Base-by-base conservation (phyloP, 2,329 filamentous ascomycete species). In the Rhinocladiella mackenziei region DNA sequence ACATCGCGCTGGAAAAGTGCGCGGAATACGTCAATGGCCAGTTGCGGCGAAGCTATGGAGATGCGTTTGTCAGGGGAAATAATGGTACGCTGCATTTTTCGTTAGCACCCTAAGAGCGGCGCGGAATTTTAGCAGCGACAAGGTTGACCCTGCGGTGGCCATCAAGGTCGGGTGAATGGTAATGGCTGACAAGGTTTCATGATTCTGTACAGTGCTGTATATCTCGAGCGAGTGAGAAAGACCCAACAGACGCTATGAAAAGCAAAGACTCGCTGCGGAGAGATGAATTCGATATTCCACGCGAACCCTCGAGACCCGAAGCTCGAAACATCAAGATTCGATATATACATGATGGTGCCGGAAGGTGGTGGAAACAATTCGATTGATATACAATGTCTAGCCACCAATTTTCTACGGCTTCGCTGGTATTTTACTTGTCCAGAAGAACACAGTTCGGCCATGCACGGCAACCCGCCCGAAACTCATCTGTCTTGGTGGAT, bases 1-100 rank as follows among this genome's bases (percentile, higher is more conserved):
- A 98, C 71, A 96, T 98, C 64, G 91, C 92, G 9, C 78, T 98
- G 20, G 92, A 98, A 68, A 92, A 95, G 70, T 94, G 89, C 14
- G 83, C 87, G 55, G 92, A 98, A 69, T 89, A 83, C 58, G 84
- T 96, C 56, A 84, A 94, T 61, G 91, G 89, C 30, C 78, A 81
- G 54, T 80, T 91, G 68, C 78, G 85, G 59, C 78, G 86, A 59
- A 85, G 79, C 42, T 96, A 95, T 64, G 91, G 91, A 5, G 91
- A 97, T 73, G 88, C 91, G 4, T 97, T 97, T 65, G 86, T 97
- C 45, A 79, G 91, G 65, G 91, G 91, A 57, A 97, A 97, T 70
- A 97, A 97, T 62, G 91, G 91, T 94, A 29, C 35, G 28, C 29
- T 32, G n/a, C 8, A 22, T 10, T 15, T 33, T 31, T 39, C n/a